A percentile compares a stretch with the other conserved stretches of the same genome.
phyloP scores from a whole-genome alignment of 106 monocot genomes.

The Triglochin maritima region DNA sequence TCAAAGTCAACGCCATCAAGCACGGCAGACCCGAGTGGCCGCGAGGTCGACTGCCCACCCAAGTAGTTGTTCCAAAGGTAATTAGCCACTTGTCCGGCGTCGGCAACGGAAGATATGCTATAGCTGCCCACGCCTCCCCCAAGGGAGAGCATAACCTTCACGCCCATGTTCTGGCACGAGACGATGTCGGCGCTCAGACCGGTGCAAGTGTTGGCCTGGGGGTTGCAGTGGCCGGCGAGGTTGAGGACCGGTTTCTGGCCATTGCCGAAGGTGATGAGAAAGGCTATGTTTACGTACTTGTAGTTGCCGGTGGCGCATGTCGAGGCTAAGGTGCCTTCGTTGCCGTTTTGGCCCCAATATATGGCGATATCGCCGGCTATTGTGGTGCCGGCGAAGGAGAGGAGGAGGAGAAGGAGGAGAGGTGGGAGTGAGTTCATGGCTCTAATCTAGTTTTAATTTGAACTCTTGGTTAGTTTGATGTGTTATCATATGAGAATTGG shows the following conservation, averaged over 20 bases:
- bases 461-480: too few species aligned
- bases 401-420: too few species aligned
- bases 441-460: too few species aligned
- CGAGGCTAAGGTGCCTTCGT: not conserved
- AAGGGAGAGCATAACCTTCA: conserved; percentile 11
- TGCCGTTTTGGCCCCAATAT: conserved; percentile 7
- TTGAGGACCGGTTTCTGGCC: conserved; percentile 6
- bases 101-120: not conserved
- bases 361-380: conserved; percentile 3
- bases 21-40: conserved; percentile 8
- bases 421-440: too few species aligned
- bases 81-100: not conserved
- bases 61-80: conserved; percentile 8
- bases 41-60: not conserved
- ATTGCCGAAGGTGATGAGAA: conserved; percentile 6
- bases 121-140: not conserved
- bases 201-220: not conserved
- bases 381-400: too few species aligned
- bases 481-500: too few species aligned
- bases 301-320: conserved; percentile 14
- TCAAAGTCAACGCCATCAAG: conserved; percentile 15
- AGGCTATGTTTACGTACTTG: conserved; percentile 7
- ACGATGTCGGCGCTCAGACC: not conserved
- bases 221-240: conserved; percentile 14
- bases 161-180: conserved; percentile 2